Percentiles rank a stretch among this genome's conserved stretches.
These are phyloP conservation scores for Pinus tabuliformis DNA, from an alignment of 75 land plant genomes.

Conservation along the genomic window DNA sequence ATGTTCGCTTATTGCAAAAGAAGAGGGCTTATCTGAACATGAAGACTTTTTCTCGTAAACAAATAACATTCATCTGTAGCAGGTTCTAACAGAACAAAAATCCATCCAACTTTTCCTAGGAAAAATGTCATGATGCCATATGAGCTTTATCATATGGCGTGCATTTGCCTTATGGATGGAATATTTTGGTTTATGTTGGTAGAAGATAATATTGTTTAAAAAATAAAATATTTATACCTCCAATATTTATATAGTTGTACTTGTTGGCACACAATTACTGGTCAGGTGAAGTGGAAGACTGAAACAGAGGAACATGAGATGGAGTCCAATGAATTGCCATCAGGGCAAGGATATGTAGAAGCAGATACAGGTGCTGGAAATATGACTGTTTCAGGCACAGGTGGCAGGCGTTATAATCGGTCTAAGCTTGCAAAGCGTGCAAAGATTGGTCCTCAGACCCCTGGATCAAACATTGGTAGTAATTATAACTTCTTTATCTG, in stretches of 20 bases:
- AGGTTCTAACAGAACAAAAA: neutral
- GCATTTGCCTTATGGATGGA: neutral
- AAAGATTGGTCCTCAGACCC: conserved; percentile 19
- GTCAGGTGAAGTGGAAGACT: conserved; percentile 11
- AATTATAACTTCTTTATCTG: neutral
- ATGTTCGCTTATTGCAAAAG: no score
- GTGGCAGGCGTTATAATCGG: conserved; percentile 23
- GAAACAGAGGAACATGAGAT: conserved; percentile 17
- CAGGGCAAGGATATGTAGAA: conserved; percentile 10
- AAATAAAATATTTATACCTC: neutral
- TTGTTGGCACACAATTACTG: neutral
- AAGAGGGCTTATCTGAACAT: neutral
- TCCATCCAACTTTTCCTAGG: no score
- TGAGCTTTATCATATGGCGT: neutral
- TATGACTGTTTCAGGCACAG: conserved; percentile 7
- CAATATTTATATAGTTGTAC: neutral
- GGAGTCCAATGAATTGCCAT: conserved; percentile 15
- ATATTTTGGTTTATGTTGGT: no score
- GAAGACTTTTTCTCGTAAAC: neutral
- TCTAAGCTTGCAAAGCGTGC: conserved; percentile 20
- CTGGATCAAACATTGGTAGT: conserved; percentile 33
- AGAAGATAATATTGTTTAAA: no score
- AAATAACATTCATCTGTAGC: neutral
- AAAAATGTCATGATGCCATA: neutral
- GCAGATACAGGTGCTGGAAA: neutral